Conservation (phyloP, 306 rosid genomes). For the Vigna mungo region DNA sequence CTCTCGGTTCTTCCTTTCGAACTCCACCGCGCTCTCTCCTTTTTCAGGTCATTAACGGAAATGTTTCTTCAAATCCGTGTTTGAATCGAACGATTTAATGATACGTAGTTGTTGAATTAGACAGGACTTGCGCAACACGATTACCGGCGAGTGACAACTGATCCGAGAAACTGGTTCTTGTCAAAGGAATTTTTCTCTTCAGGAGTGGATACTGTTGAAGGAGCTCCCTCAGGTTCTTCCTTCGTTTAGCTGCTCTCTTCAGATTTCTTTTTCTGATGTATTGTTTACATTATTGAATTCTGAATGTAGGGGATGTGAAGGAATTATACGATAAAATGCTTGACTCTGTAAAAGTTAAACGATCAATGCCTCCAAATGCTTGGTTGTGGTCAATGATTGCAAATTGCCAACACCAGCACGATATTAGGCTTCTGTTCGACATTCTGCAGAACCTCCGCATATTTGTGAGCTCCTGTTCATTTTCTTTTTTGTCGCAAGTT, state of each 20-base stretch:
- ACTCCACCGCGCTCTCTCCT: conserved; percentile 32
- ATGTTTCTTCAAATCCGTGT: neutral
- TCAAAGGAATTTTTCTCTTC: conserved; percentile 65
- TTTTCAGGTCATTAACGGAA: conserved; percentile 52
- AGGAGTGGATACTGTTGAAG: conserved; percentile 46
- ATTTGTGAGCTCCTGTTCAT: conserved; percentile 69
- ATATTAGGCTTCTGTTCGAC: conserved; percentile 77
- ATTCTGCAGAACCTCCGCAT: conserved; percentile 74
- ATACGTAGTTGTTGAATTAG: conserved; percentile 35
- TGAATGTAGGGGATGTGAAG: conserved; percentile 75
- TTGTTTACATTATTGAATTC: conserved; percentile 31
- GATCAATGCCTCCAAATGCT: conserved; percentile 94
- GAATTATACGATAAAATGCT: conserved; percentile 77
- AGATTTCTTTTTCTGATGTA: conserved; percentile 31
- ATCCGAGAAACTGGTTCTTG: conserved; percentile 38
- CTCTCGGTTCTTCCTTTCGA: conserved; percentile 55
- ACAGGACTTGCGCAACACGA: conserved; percentile 53
- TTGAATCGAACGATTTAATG: conserved; percentile 9
- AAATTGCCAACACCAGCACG: conserved; percentile 70
- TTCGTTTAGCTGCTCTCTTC: conserved; percentile 21
- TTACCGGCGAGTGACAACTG: conserved; percentile 41
- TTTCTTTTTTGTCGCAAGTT: conserved; percentile 18
- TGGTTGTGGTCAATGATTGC: conserved; percentile 90
- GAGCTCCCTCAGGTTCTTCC: conserved; percentile 64
- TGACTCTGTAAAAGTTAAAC: conserved; percentile 67